Evolutionary conservation across 202 grass and related monocot genomes (phyloP).

Genomic region (Schoenoplectus triqueter): DNA sequence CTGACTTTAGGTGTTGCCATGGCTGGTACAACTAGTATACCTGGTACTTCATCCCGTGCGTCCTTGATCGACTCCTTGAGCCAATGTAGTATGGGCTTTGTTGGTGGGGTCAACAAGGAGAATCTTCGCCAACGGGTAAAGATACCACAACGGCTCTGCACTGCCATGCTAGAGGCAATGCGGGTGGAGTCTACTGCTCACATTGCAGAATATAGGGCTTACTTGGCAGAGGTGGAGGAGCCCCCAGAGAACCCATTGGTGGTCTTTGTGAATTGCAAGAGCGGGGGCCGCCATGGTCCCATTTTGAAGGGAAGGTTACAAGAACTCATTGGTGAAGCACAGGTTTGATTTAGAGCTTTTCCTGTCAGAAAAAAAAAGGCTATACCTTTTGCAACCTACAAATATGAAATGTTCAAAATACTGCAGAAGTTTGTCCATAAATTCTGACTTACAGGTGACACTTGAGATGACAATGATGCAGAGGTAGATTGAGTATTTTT

Average conservation of each 20-base stretch:
- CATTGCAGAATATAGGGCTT: slow-evolving; percentile 7
- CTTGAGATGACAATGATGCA: too few relatives aligned
- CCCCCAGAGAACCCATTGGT: slow-evolving; percentile 67
- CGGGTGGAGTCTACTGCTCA: slow-evolving; percentile 42
- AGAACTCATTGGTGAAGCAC: slow-evolving; percentile 78
- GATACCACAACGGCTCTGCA: slow-evolving; percentile 55
- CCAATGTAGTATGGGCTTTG: slow-evolving; percentile 60
- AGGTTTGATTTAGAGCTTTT: slow-evolving; percentile 48
- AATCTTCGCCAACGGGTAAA: slow-evolving; percentile 55
- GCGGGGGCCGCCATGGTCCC: slow-evolving; percentile 74
- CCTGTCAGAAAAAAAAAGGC: background rate
- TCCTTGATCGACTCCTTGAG: slow-evolving; percentile 60
- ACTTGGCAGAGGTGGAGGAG: slow-evolving; percentile 45
- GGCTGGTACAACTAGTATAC: slow-evolving; percentile 34
- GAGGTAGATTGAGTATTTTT: background rate
- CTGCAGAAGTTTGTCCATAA: too few relatives aligned
- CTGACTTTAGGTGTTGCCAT: background rate
- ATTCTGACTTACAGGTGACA: too few relatives aligned
- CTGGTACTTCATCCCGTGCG: slow-evolving; percentile 1
- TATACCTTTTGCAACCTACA: background rate
- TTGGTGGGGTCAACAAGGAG: slow-evolving; percentile 68
- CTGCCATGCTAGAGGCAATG: slow-evolving; percentile 59
- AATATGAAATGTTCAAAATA: background rate
- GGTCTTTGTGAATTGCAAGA: slow-evolving; percentile 85
- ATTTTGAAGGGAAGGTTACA: slow-evolving; percentile 82